Base-by-base conservation (phyloP, 345 rosid species). In the Psidium friedrichsthalianum region DNA sequence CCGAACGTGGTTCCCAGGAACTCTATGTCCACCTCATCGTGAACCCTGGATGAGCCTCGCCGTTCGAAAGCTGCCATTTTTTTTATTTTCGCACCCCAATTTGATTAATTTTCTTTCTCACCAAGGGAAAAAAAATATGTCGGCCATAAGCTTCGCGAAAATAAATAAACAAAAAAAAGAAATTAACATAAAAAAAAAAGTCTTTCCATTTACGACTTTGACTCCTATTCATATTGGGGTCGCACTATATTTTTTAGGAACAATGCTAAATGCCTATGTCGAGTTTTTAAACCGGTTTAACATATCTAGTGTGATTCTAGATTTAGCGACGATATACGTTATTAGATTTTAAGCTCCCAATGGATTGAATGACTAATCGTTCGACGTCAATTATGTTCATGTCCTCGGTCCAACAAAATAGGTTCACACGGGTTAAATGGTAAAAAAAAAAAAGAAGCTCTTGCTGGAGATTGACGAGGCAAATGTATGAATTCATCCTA, bases 1-100 rank as follows among this genome's bases (percentile, higher is more conserved):
- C 96, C 98, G 90, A 93, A 92, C 78, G 99, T 95, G 84, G 98
- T 97, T 86, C 99, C 99, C 6, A 97, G 90, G 87, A 97, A 97
- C 84, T 97, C 99, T 55, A 95, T 94, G 90, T 97, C 99, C 87
- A 97, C 99, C 83, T 97, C 99, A 86, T 97, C 99, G 88, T 95
- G 98, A 86, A 90, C 7, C 98, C 98, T 9, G 97, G 98, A 89
- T 95, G 98, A 61, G 93, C 98, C 88, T 97, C 98, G 85, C 82
- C 90, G 86, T 97, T 97, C 83, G 99, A 97, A 55, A 97, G 94
- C 98, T 97, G 90, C 89, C 85, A 56, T 76, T 44, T 54, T 78
- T 54, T 78, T 29, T 2, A 49, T 51, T 24, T 22, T 3, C 51
- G 27, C 55, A 24, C 27, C 49, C 11, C 25, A 36, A 22, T 40